These are phyloP conservation scores for Lactarius tabidus DNA, from an alignment of 768 basidiomycete species.

Conservation along the genomic window DNA sequence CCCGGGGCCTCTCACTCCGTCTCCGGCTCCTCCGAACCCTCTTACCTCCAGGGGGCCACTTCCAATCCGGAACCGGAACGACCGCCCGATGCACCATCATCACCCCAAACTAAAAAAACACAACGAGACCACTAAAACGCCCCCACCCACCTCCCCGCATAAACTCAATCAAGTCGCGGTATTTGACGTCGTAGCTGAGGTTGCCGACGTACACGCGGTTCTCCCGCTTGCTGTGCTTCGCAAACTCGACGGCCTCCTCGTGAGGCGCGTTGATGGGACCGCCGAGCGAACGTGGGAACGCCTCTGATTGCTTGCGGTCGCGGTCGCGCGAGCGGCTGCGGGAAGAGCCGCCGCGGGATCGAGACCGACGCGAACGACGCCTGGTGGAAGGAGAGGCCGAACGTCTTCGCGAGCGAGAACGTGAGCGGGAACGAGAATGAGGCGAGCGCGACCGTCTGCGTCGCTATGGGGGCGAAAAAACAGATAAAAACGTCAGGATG, in stretches of 20 bases:
- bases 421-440: slow-evolving; percentile 45
- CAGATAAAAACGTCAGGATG: not conserved
- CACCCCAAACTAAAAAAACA: slow-evolving; percentile 21
- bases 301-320: slow-evolving; percentile 57
- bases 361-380: slow-evolving; percentile 54
- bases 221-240: slow-evolving; percentile 95
- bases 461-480: slow-evolving; percentile 14
- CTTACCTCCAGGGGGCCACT: slow-evolving; percentile 11
- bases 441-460: slow-evolving; percentile 48
- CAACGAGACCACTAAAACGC: slow-evolving; percentile 57
- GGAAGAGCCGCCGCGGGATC: slow-evolving; percentile 50
- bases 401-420: slow-evolving; percentile 68
- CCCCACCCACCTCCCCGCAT: slow-evolving; percentile 99
- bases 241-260: slow-evolving; percentile 93
- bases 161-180: slow-evolving; percentile 98
- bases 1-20: not conserved
- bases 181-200: slow-evolving; percentile 97
- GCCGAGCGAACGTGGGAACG: slow-evolving; percentile 76
- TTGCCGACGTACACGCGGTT: slow-evolving; percentile 99
- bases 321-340: slow-evolving; percentile 58
- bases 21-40: slow-evolving; percentile 4
- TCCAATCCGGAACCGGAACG: slow-evolving; percentile 3
- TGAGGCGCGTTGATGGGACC: slow-evolving; percentile 88
- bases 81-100: slow-evolving; percentile 1
- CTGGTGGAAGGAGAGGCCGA: slow-evolving; percentile 57